Conservation (phyloP, 148 eudicot species). For the Talinum fruticosum region DNA sequence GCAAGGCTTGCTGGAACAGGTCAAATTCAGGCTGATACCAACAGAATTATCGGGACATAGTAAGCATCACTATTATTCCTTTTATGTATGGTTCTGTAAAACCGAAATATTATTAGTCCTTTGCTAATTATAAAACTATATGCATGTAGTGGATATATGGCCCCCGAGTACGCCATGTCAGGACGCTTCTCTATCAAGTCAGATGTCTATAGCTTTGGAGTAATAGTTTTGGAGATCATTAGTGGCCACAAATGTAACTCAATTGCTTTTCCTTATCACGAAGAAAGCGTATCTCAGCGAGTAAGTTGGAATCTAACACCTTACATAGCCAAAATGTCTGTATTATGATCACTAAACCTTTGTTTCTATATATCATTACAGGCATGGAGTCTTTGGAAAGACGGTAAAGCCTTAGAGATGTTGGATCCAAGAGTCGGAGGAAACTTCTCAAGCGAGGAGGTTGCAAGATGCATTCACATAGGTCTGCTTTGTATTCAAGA, state of each 20-base stretch:
- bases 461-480: constrained; percentile 22
- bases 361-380: background rate
- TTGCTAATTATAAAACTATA: background rate
- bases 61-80: background rate
- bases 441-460: constrained; percentile 8
- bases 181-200: constrained; percentile 24
- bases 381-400: constrained; percentile 28
- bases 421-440: constrained; percentile 6
- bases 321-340: background rate
- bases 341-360: background rate
- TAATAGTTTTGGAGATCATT: constrained; percentile 23
- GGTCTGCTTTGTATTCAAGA: constrained; percentile 30
- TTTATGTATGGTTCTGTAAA: background rate
- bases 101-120: background rate
- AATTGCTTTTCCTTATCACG: constrained; percentile 7
- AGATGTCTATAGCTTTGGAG: constrained; percentile 30
- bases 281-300: constrained; percentile 14
- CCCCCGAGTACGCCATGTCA: constrained; percentile 22
- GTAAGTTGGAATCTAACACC: background rate
- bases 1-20: constrained; percentile 26
- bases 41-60: constrained; percentile 24
- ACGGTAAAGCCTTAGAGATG: constrained; percentile 1
- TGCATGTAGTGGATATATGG: constrained; percentile 16
- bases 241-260: constrained; percentile 22
- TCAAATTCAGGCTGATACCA: constrained; percentile 18